A percentile compares a stretch with the other conserved stretches of the same genome.
Evolutionary conservation across 108 stramenopile genomes (phyloP).

Genomic region (Cyclotella kingstonii): DNA sequence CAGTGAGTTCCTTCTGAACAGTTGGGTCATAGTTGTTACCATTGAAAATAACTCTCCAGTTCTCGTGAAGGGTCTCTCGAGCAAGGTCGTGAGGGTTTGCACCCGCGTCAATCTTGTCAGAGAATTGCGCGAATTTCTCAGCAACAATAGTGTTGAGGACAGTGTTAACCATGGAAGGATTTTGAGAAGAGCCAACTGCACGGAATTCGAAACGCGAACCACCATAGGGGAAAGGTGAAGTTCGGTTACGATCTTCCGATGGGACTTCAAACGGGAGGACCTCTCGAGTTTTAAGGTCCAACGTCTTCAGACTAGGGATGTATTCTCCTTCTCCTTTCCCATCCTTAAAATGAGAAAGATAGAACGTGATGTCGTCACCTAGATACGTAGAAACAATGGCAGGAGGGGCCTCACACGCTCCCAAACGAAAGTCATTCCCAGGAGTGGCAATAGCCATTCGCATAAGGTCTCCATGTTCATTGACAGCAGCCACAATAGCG

Average conservation of each 20-base stretch:
- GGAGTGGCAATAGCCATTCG: constrained; percentile 89
- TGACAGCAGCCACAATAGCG: constrained; percentile 87
- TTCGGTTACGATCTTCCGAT: constrained; percentile 96
- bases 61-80: constrained; percentile 75
- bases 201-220: constrained; percentile 96
- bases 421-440: constrained; percentile 96
- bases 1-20: constrained; percentile 82
- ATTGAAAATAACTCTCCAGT: constrained; percentile 94
- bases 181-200: constrained; percentile 94
- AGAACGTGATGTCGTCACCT: constrained; percentile 87
- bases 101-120: constrained; percentile 88
- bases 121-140: constrained; percentile 86
- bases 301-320: constrained; percentile 66
- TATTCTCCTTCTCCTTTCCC: constrained; percentile 65
- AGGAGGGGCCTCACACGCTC: constrained; percentile 95
- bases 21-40: constrained; percentile 89
- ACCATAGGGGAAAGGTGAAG: constrained; percentile 95
- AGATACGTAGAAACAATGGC: constrained; percentile 95
- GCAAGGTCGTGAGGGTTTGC: constrained; percentile 66
- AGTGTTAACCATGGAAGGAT: constrained; percentile 92
- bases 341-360: constrained; percentile 82
- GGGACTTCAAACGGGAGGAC: constrained; percentile 87
- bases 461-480: constrained; percentile 95
- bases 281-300: constrained; percentile 79
- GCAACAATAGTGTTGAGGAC: constrained; percentile 93